These are phyloP conservation scores for Coleophoma eucalyptorum DNA, from an alignment of 2,329 filamentous ascomycete species.

Conservation along the genomic window DNA sequence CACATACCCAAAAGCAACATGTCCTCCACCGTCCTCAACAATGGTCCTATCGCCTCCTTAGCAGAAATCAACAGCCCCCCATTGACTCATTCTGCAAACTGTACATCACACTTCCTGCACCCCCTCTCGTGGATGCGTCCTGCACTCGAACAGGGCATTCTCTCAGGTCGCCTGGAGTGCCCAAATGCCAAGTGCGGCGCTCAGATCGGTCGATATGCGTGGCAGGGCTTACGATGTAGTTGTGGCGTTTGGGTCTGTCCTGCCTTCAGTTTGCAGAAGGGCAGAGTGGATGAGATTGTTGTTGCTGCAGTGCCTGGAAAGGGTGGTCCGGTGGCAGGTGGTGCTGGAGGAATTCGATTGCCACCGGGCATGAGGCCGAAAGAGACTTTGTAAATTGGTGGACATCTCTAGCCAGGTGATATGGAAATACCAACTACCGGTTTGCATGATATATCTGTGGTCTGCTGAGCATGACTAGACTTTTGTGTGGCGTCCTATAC, in stretches of 20 bases:
- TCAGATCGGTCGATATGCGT: slow-evolving; percentile 89
- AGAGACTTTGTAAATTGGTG: slow-evolving; percentile 2
- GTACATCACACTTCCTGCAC: slow-evolving; percentile 87
- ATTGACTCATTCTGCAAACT: slow-evolving; percentile 36
- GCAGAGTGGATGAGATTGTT: slow-evolving; percentile 68
- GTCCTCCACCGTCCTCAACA: slow-evolving; percentile 6
- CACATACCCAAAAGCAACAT: slow-evolving; percentile 37
- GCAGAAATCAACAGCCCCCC: slow-evolving; percentile 11
- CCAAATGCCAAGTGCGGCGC: slow-evolving; percentile 74
- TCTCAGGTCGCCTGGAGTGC: slow-evolving; percentile 83
- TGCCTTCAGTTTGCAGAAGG: slow-evolving; percentile 80
- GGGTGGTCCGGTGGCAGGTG: slow-evolving; percentile 10
- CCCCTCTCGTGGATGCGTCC: slow-evolving; percentile 93
- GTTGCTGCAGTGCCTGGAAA: neutral
- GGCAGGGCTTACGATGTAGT: slow-evolving; percentile 91
- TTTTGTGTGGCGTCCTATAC: too few species aligned
- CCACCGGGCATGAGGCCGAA: slow-evolving; percentile 43
- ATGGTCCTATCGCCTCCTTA: slow-evolving; percentile 17
- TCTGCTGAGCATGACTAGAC: too few species aligned
- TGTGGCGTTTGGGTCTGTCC: slow-evolving; percentile 90
- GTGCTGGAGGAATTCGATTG: slow-evolving; percentile 46
- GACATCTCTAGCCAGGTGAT: too few species aligned
- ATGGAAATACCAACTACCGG: too few species aligned
- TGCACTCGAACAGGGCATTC: slow-evolving; percentile 72
- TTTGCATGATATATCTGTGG: too few species aligned